These are phyloP conservation scores for Pestalotiopsis sp. DNA, from an alignment of 2,329 filamentous ascomycete genomes.

Conservation along the genomic window DNA sequence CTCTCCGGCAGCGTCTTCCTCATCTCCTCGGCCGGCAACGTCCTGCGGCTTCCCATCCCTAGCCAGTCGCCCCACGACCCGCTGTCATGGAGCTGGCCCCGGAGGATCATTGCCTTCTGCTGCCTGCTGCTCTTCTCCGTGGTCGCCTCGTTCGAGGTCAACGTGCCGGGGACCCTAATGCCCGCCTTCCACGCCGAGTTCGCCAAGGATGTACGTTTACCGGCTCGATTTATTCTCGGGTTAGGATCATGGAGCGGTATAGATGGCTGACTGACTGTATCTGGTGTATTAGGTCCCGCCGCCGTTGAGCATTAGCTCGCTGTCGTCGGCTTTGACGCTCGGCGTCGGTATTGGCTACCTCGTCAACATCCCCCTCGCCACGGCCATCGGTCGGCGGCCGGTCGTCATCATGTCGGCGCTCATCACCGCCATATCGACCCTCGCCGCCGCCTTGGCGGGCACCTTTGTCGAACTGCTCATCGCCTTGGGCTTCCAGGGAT, in stretches of 20 bases:
- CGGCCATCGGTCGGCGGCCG: slow-evolving; percentile 38
- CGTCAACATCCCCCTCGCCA: slow-evolving; percentile 37
- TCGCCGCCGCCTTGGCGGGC: slow-evolving; percentile 27
- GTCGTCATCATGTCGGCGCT: slow-evolving; percentile 32
- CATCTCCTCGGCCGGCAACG: slow-evolving; percentile 31
- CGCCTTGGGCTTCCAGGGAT: slow-evolving; percentile 32
- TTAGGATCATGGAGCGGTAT: too few species aligned
- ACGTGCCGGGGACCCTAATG: not conserved
- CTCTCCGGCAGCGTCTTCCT: slow-evolving; percentile 30
- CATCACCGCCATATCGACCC: slow-evolving; percentile 26
- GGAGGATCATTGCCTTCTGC: slow-evolving; percentile 18
- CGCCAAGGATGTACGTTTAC: not conserved
- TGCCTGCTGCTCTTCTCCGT: not conserved
- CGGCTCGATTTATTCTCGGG: too few species aligned
- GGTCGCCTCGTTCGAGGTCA: not conserved
- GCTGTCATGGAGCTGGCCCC: slow-evolving; percentile 26
- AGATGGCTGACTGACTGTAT: not conserved
- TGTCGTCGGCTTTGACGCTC: slow-evolving; percentile 34
- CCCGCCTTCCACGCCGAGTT: not conserved
- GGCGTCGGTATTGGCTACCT: slow-evolving; percentile 17
- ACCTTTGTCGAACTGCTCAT: slow-evolving; percentile 29
- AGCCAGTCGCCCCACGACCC: slow-evolving; percentile 31
- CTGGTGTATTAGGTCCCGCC: slow-evolving; percentile 18
- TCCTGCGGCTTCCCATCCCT: slow-evolving; percentile 33
- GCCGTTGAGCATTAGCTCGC: slow-evolving; percentile 26